phyloP scores from a whole-genome alignment of 2,329 filamentous ascomycete genomes.

The Fusarium citri region DNA sequence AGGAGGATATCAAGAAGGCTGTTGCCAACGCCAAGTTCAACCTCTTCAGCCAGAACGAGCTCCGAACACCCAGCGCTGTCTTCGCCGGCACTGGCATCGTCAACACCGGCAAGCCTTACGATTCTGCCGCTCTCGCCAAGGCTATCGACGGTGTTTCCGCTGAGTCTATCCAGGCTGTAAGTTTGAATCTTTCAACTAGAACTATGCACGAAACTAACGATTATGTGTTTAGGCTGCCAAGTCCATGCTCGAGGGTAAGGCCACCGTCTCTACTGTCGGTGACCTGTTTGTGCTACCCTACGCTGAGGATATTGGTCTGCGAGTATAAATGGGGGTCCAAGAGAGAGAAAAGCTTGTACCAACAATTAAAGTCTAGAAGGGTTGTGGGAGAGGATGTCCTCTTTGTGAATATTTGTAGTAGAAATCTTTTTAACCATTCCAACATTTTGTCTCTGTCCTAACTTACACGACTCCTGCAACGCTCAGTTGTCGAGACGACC shows the following conservation, averaged over 20 bases:
- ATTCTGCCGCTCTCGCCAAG: slow-evolving; percentile 84
- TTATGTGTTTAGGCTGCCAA: slow-evolving; percentile 77
- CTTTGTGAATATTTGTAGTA: slow-evolving; percentile 61
- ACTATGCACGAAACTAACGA: slow-evolving; percentile 42
- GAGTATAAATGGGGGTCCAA: slow-evolving; percentile 75
- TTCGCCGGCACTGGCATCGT: slow-evolving; percentile 87
- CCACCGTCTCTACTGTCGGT: slow-evolving; percentile 88
- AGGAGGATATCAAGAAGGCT: slow-evolving; percentile 92
- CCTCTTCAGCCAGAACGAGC: slow-evolving; percentile 84
- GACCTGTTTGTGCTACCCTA: slow-evolving; percentile 92
- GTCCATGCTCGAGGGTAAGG: slow-evolving; percentile 87
- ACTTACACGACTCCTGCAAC: slow-evolving; percentile 5
- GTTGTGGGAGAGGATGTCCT: slow-evolving; percentile 51
- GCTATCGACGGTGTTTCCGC: slow-evolving; percentile 83
- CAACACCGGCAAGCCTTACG: slow-evolving; percentile 82
- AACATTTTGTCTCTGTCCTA: slow-evolving; percentile 21
- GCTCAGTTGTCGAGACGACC: not conserved
- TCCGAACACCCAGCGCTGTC: slow-evolving; percentile 80
- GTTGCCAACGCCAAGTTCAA: slow-evolving; percentile 94
- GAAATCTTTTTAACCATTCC: slow-evolving; percentile 52
- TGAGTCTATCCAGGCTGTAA: slow-evolving; percentile 86
- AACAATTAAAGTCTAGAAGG: slow-evolving; percentile 58
- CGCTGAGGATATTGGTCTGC: slow-evolving; percentile 92
- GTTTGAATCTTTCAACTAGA: slow-evolving; percentile 52
- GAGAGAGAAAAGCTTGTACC: slow-evolving; percentile 55